Conservation (phyloP, 2,329 filamentous ascomycete genomes). For the Microdochium bolleyi region DNA sequence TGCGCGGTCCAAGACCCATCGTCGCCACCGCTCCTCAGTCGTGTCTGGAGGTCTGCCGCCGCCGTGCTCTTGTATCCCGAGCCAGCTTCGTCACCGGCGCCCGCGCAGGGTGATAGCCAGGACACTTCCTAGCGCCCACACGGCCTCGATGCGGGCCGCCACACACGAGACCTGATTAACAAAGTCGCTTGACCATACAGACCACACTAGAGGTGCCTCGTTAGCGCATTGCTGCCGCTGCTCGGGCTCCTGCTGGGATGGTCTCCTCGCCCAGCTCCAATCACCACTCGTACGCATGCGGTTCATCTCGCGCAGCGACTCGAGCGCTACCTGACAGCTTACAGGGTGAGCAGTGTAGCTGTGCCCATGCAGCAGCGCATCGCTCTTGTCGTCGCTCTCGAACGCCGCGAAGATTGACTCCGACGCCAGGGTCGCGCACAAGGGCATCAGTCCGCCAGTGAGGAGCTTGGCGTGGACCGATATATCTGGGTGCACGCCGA, state of each 20-base stretch:
- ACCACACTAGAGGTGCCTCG: slow-evolving; percentile 42
- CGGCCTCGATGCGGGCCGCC: slow-evolving; percentile 47
- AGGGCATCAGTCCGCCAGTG: slow-evolving; percentile 70
- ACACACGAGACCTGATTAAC: slow-evolving; percentile 49
- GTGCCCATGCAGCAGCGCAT: slow-evolving; percentile 75
- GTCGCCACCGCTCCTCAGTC: slow-evolving; percentile 13
- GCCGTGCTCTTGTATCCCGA: slow-evolving; percentile 38
- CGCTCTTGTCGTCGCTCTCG: slow-evolving; percentile 62
- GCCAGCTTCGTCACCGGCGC: slow-evolving; percentile 6
- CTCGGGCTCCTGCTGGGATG: not conserved
- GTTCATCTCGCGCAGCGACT: slow-evolving; percentile 52
- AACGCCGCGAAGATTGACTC: slow-evolving; percentile 68
- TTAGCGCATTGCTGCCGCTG: not conserved
- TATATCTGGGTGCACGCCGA: slow-evolving; percentile 63
- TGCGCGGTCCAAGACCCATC: slow-evolving; percentile 40
- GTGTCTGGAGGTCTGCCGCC: slow-evolving; percentile 31
- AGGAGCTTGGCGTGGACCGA: slow-evolving; percentile 77
- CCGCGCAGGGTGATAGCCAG: slow-evolving; percentile 51
- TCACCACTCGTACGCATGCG: slow-evolving; percentile 44
- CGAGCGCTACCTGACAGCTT: slow-evolving; percentile 71
- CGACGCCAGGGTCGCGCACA: slow-evolving; percentile 70
- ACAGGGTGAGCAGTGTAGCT: slow-evolving; percentile 82
- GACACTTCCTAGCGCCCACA: slow-evolving; percentile 69
- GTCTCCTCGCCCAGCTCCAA: slow-evolving; percentile 46
- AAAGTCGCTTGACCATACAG: slow-evolving; percentile 59